Evolutionary conservation across 208 protist genomes (phyloP).

Genomic region (Acanthamoeba lenticulata): DNA sequence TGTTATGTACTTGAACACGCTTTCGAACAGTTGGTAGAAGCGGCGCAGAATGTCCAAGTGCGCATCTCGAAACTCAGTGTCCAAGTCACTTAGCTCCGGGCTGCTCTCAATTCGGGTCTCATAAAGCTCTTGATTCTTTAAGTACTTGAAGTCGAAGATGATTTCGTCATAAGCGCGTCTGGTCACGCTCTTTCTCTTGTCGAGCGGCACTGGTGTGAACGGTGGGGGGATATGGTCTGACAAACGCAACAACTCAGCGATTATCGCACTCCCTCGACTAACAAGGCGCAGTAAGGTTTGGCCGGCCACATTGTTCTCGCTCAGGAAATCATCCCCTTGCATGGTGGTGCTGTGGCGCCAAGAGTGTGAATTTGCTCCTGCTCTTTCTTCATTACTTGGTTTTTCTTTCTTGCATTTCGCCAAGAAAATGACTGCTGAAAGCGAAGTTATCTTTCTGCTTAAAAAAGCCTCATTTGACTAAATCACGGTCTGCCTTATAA

Average conservation of each 20-base stretch:
- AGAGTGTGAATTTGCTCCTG: too few relatives aligned
- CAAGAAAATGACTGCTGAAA: too few relatives aligned
- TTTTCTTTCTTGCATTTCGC: neutral
- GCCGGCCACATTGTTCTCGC: constrained; percentile 91
- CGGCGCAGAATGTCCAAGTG: constrained; percentile 96
- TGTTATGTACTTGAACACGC: constrained; percentile 95
- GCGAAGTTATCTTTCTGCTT: too few relatives aligned
- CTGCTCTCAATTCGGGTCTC: constrained; percentile 88
- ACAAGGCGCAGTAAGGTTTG: constrained; percentile 93
- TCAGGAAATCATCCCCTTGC: constrained; percentile 87
- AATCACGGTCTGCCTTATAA: too few relatives aligned
- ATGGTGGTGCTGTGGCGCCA: neutral
- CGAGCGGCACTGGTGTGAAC: constrained; percentile 79
- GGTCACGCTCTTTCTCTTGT: constrained; percentile 49
- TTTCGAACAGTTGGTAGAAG: constrained; percentile 97
- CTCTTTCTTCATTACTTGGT: neutral
- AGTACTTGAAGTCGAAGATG: constrained; percentile 95
- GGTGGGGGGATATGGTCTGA: constrained; percentile 92
- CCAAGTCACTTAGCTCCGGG: constrained; percentile 85
- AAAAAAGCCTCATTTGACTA: too few relatives aligned
- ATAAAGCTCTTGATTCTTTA: constrained; percentile 88
- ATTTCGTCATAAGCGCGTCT: constrained; percentile 85
- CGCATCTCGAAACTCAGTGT: constrained; percentile 88
- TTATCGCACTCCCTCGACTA: constrained; percentile 89
- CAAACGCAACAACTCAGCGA: constrained; percentile 93